Evolutionary conservation across 2,329 filamentous ascomycete species (phyloP).

Genomic region (Calonectria naviculata): DNA sequence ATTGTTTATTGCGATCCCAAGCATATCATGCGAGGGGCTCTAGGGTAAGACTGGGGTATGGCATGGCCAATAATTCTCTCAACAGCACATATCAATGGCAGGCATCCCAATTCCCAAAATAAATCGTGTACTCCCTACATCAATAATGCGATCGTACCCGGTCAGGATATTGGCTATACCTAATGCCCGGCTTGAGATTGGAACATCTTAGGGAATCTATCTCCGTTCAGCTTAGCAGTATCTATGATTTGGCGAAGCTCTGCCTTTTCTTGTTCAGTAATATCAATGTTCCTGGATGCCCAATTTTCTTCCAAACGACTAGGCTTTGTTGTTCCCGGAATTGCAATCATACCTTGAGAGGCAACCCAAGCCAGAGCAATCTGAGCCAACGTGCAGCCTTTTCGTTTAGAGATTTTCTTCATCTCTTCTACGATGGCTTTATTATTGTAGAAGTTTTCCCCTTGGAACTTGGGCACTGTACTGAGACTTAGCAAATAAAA

Average conservation of each 20-base stretch:
- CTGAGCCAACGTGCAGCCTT: slow-evolving; percentile 47
- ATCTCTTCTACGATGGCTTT: slow-evolving; percentile 53
- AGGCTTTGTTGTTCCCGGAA: slow-evolving; percentile 57
- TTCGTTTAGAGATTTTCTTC: slow-evolving; percentile 47
- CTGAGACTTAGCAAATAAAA: neutral
- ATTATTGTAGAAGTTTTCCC: slow-evolving; percentile 58
- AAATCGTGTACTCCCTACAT: too few relatives aligned
- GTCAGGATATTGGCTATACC: neutral
- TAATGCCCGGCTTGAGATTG: neutral
- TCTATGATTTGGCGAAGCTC: slow-evolving; percentile 54
- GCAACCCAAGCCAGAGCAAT: slow-evolving; percentile 54
- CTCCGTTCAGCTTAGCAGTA: neutral
- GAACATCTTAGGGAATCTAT: neutral
- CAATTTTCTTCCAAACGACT: slow-evolving; percentile 53
- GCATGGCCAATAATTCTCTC: too few relatives aligned
- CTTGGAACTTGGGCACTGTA: slow-evolving; percentile 49
- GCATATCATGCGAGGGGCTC: too few relatives aligned
- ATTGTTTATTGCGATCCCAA: too few relatives aligned
- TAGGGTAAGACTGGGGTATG: too few relatives aligned
- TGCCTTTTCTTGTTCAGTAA: slow-evolving; percentile 50
- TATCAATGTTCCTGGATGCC: slow-evolving; percentile 47
- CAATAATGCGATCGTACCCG: too few relatives aligned
- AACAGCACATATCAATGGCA: too few relatives aligned
- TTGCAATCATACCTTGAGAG: slow-evolving; percentile 55
- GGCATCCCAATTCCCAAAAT: too few relatives aligned